Base-by-base conservation (phyloP, 805 yeast genomes). In the Candida maris region DNA sequence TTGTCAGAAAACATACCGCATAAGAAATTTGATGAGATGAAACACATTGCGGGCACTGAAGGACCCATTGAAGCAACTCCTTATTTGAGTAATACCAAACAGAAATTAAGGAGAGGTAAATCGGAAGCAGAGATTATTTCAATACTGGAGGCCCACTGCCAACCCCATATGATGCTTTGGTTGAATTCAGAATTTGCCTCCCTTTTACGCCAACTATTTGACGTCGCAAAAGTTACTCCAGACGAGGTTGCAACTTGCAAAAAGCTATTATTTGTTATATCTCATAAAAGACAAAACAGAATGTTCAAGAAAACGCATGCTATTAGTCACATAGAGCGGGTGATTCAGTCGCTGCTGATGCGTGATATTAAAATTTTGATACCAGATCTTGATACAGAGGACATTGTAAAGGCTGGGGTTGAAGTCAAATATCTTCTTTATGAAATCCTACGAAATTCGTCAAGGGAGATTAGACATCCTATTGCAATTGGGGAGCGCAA, bases 301-400 rank as follows among this genome's bases (percentile, higher is more conserved):
- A 26, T 9, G 25, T 14, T 13, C 6, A 13, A 26, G 10, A 7
- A 16, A 7, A 16, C 21, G 12, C 19, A 35, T 15, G 4, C 23
- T 9, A 34, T 38, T 14, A 15, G 13, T 28, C 37, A 38, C 5
- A 32, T 38, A 16, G 42, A 34, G 21, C 29, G 21, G 18, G 32
- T 23, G 13, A 25, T 34, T 16, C 27, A 31, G 14, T 19, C 19
- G 14, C 17, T 30, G 4, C 27, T 38, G 18, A 31, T 29, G 26
- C 25, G 25, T 4, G 35, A 38, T 21, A 38, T 38, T 19, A 25
- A 19, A 6, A 16, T 19, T 13, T 8, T 34, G 3, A 16, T 34
- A 4, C 33, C 35, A 4, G 32, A 27, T 6, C 19, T 38, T n/a
- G 25, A 27, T 21, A 30, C 35, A 4, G 35, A 34, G 18, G 42